Evolutionary conservation across 108 stramenopile species (phyloP), one percentile per base, ranked within the genome.

Genomic region (Conticribra guillardii): DNA sequence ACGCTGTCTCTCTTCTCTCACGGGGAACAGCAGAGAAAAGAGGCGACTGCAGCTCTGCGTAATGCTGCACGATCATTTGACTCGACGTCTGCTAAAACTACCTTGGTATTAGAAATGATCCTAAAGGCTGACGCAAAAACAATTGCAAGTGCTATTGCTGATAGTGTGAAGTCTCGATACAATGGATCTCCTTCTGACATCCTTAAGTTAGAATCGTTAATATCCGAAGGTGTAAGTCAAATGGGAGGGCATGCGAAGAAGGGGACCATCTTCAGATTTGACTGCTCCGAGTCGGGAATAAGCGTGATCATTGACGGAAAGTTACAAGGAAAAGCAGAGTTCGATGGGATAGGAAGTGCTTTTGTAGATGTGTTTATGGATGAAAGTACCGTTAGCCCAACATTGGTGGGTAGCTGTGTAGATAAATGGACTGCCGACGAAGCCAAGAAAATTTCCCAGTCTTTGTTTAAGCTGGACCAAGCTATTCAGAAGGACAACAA

Each of bases 391-490:
- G 69, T 76, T 17, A 64, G 70, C 23, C 76, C 76, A 16, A 41
- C 32, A 46, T 64, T 76, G 53, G 54, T 64, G 14, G 62, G 71
- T 26, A 76, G 67, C 30, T 76, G 76, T n/a, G 30, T 76, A 47
- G 76, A 64, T 26, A 71, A 61, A 11, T 76, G 76, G 70, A 64
- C n/a, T n/a, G n/a, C n/a, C n/a, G n/a, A n/a, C n/a, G n/a, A n/a
- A n/a, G n/a, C n/a, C n/a, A n/a, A n/a, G n/a, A n/a, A n/a, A n/a
- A n/a, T n/a, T n/a, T n/a, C n/a, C n/a, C n/a, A n/a, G n/a, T n/a
- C n/a, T n/a, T n/a, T n/a, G n/a, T n/a, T n/a, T n/a, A n/a, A n/a
- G n/a, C n/a, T n/a, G n/a, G n/a, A n/a, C n/a, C n/a, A n/a, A n/a
- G n/a, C n/a, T n/a, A n/a, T n/a, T n/a, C n/a, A n/a, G n/a, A n/a